Base-by-base conservation (phyloP, 129 eudicot species). In the Ambrosia trifida region DNA sequence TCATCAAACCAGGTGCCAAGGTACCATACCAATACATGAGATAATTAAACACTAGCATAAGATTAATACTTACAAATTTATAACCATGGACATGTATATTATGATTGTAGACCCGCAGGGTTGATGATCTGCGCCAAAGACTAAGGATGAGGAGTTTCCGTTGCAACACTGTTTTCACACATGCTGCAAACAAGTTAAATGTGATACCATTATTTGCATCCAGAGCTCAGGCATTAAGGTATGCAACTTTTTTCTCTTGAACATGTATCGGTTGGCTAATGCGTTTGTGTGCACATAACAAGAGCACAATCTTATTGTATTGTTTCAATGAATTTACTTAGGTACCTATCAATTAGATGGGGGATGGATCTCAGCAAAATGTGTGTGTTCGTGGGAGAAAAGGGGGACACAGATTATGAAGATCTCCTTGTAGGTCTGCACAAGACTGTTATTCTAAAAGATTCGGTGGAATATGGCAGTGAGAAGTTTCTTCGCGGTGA, bases 181-280 rank as follows among this genome's bases (percentile, higher is more conserved):
- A 85, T 56, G 85, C 79, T 67, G 85, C 75, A 52, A 66, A 81
- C 38, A 84, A 79, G 68, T 78, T 89, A 59, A 89, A 84, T 72
- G 94, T 89, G 75, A 80, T 87, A 72, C 94, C 96, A 7, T 73
- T 89, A 78, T 81, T 82, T 62, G 94, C 94, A 78, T 89, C 96
- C 53, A 84, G 96, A 73, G 86, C 85, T 58, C 96, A 87, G 77
- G 88, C 94, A 69, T 68, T 90, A 58, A 83, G 94, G 96, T 89
- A 24, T 7, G 63, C 43, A 38, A 62, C 69, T 35, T 69, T 40
- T 66, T 58, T 61, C 51, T 72, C 50, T 72, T 62, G 7, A 11
- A 30, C 13, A 19, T 67, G 17, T 41, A 7, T 52, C 70, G 45
- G 18, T 52, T 49, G 35, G 13, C 50, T 58, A 13, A 41, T 41